Evolutionary conservation across 495 filamentous ascomycete genomes (phyloP).

Genomic region (Penicillium daleae): DNA sequence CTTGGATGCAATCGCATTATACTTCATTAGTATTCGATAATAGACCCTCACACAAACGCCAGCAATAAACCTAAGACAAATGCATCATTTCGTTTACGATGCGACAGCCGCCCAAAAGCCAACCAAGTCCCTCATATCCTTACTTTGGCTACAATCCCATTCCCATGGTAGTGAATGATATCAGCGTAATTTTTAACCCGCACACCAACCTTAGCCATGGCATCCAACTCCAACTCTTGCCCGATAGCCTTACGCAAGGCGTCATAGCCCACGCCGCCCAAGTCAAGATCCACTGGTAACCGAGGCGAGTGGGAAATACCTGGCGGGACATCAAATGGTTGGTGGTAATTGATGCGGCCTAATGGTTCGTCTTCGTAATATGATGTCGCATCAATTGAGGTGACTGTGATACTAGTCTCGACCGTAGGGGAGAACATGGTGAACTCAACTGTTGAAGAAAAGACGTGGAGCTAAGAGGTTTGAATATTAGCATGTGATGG

Average conservation of each 20-base stretch:
- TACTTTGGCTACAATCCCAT: slow-evolving; percentile 75
- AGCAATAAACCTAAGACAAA: background rate
- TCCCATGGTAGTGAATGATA: slow-evolving; percentile 68
- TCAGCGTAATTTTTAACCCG: slow-evolving; percentile 73
- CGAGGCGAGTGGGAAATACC: slow-evolving; percentile 69
- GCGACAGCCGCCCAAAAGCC: background rate
- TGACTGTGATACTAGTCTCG: slow-evolving; percentile 71
- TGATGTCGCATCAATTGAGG: slow-evolving; percentile 79
- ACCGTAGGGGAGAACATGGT: slow-evolving; percentile 77
- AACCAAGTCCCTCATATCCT: slow-evolving; percentile 48
- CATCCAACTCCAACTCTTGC: slow-evolving; percentile 75
- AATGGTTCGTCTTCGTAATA: slow-evolving; percentile 79
- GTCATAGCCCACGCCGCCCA: slow-evolving; percentile 80
- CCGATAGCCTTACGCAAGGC: slow-evolving; percentile 83
- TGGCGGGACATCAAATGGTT: slow-evolving; percentile 77
- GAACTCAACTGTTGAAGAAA: slow-evolving; percentile 86
- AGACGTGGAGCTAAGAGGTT: slow-evolving; percentile 65
- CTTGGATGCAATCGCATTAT: too few relatives aligned
- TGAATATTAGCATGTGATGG: background rate
- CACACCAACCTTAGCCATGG: slow-evolving; percentile 72
- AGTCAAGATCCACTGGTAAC: slow-evolving; percentile 77
- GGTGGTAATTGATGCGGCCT: slow-evolving; percentile 72
- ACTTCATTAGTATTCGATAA: slow-evolving; percentile 1
- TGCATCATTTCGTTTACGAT: slow-evolving; percentile 2
- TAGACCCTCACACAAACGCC: background rate